Conservation (phyloP, 768 basidiomycete genomes). For the Collybia nuda region DNA sequence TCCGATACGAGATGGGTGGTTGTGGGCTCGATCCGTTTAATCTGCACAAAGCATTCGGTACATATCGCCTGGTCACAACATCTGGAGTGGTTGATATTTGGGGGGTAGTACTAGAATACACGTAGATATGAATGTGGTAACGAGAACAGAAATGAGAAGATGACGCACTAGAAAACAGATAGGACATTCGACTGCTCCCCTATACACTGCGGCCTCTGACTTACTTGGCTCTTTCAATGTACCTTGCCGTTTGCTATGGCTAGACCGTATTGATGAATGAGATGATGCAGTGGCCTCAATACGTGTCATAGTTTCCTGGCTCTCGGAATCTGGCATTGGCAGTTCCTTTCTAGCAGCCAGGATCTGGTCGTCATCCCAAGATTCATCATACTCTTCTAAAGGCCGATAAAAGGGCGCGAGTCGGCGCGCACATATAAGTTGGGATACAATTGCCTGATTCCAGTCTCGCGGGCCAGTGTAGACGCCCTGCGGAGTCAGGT, state of each 20-base stretch:
- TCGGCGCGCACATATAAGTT: slow-evolving; percentile 83
- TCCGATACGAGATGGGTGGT: slow-evolving; percentile 95
- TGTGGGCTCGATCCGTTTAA: slow-evolving; percentile 94
- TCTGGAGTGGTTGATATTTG: slow-evolving; percentile 95
- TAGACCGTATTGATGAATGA: slow-evolving; percentile 32
- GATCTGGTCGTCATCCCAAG: slow-evolving; percentile 88
- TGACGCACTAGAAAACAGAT: slow-evolving; percentile 92
- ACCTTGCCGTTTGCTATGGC: slow-evolving; percentile 54
- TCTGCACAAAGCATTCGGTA: slow-evolving; percentile 99
- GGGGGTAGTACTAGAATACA: slow-evolving; percentile 82
- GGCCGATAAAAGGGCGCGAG: slow-evolving; percentile 97
- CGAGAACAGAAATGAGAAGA: slow-evolving; percentile 14
- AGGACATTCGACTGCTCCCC: slow-evolving; percentile 89
- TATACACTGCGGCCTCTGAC: slow-evolving; percentile 81
- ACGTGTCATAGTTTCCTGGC: slow-evolving; percentile 43
- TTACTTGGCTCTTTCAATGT: slow-evolving; percentile 64
- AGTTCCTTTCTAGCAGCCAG: slow-evolving; percentile 76
- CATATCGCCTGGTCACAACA: slow-evolving; percentile 99
- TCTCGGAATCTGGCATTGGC: slow-evolving; percentile 44
- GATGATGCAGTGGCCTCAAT: slow-evolving; percentile 37
- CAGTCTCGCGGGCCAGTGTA: slow-evolving; percentile 87
- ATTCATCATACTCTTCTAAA: slow-evolving; percentile 87
- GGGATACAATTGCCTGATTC: slow-evolving; percentile 84
- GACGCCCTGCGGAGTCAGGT: slow-evolving; percentile 79
- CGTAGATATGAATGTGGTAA: slow-evolving; percentile 25